Conservation (phyloP, 78 protist species). For the Isochrysis galbana region DNA sequence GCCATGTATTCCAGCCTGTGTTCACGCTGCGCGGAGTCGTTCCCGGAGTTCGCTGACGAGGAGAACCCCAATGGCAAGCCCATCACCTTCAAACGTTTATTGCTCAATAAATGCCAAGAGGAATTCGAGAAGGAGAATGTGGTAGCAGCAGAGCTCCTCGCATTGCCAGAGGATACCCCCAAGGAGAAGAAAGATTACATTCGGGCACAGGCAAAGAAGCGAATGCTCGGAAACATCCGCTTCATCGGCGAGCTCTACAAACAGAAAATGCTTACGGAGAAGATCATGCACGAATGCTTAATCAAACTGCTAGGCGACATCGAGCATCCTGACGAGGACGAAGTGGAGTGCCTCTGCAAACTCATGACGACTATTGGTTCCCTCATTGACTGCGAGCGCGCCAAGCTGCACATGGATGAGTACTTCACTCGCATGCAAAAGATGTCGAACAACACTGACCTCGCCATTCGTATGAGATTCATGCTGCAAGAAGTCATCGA, state of each 20-base stretch:
- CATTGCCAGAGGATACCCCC: background rate
- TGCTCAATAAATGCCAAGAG: constrained; percentile 60
- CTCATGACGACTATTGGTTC: constrained; percentile 46
- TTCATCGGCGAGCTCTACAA: constrained; percentile 66
- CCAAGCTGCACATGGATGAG: constrained; percentile 18
- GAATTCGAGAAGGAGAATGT: constrained; percentile 33
- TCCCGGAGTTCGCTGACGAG: constrained; percentile 6
- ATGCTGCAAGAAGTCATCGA: constrained; percentile 35
- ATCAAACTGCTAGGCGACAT: constrained; percentile 23
- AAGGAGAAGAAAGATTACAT: background rate
- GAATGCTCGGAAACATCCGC: constrained; percentile 46
- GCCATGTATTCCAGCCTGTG: constrained; percentile 43
- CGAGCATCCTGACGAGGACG: constrained; percentile 41
- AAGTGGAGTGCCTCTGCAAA: constrained; percentile 40
- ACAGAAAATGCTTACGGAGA: constrained; percentile 34
- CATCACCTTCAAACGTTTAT: constrained; percentile 33
- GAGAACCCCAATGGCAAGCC: constrained; percentile 7
- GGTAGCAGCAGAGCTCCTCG: background rate
- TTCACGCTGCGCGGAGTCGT: background rate
- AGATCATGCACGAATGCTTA: constrained; percentile 53
- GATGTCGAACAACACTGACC: background rate
- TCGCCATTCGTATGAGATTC: constrained; percentile 33
- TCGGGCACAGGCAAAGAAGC: background rate
- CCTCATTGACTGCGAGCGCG: constrained; percentile 30
- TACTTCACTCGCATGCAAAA: constrained; percentile 33